phyloP scores from a whole-genome alignment of 225 moss, liverwort and hornwort species.

The Sphagnum contortum region DNA sequence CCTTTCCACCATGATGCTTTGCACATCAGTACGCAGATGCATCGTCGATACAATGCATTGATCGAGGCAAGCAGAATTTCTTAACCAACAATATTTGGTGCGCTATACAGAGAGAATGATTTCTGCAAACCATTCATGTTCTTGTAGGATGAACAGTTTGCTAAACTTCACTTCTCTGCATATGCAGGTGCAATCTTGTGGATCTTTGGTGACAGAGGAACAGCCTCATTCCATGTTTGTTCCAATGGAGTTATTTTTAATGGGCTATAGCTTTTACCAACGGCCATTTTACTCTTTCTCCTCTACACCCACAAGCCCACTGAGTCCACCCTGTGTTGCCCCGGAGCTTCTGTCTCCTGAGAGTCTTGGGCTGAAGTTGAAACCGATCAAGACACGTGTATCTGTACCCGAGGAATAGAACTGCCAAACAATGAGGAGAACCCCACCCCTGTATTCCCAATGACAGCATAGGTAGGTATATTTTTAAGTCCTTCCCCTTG shows the following conservation, averaged over 20 bases:
- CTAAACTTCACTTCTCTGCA: neutral
- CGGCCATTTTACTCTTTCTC: slow-evolving; percentile 38
- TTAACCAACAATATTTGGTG: neutral
- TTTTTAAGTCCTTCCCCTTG: too few relatives aligned
- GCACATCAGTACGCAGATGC: slow-evolving; percentile 32
- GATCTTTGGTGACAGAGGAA: slow-evolving; percentile 37
- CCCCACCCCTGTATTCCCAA: too few relatives aligned
- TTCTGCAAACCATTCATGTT: neutral
- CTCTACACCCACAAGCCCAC: slow-evolving; percentile 66
- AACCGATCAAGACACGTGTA: slow-evolving; percentile 78
- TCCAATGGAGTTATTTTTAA: slow-evolving; percentile 78
- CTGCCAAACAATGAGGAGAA: too few relatives aligned
- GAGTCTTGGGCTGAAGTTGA: slow-evolving; percentile 74
- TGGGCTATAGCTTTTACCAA: slow-evolving; percentile 69
- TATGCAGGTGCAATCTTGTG: slow-evolving; percentile 51
- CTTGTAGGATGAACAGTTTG: neutral
- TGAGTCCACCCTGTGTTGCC: slow-evolving; percentile 65
- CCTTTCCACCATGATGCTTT: slow-evolving; percentile 37
- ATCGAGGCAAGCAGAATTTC: slow-evolving; percentile 24
- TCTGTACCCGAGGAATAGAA: slow-evolving; percentile 15
- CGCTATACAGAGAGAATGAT: too few relatives aligned
- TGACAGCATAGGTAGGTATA: too few relatives aligned
- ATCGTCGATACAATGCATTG: slow-evolving; percentile 27
- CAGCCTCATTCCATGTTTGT: slow-evolving; percentile 71
- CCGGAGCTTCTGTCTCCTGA: slow-evolving; percentile 72